Conservation (phyloP, 805 yeast species). For the Hanseniaspora lachancei region DNA sequence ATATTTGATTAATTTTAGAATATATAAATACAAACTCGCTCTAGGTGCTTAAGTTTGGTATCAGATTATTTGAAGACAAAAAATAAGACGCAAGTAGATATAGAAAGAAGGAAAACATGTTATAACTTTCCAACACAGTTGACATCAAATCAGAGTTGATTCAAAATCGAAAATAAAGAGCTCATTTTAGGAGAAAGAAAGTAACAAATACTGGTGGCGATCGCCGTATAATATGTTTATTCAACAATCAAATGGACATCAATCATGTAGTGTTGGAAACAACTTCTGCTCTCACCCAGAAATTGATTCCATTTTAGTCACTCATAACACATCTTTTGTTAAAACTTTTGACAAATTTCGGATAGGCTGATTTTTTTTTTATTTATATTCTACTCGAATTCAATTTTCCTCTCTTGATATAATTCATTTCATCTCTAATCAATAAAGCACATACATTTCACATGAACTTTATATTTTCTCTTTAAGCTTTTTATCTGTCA, state of each 20-base stretch:
- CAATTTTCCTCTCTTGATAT: background rate
- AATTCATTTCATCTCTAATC: background rate
- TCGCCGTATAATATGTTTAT: too few species aligned
- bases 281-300: conserved; percentile 13
- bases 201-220: too few species aligned
- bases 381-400: background rate
- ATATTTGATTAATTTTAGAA: background rate
- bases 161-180: too few species aligned
- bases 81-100: too few species aligned
- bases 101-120: too few species aligned
- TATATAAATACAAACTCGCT: background rate
- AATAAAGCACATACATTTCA: background rate
- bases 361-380: too few species aligned
- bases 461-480: background rate
- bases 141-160: too few species aligned
- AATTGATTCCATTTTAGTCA: too few species aligned
- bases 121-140: too few species aligned
- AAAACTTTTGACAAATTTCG: background rate
- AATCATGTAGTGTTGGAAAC: background rate
- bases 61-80: too few species aligned
- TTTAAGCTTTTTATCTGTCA: background rate
- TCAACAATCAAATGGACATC: too few species aligned
- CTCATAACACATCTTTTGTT: background rate
- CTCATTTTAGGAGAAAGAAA: too few species aligned
- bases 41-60: background rate